Conservation (phyloP, 305 asterid species). For the Solanum aculeatissimum region DNA sequence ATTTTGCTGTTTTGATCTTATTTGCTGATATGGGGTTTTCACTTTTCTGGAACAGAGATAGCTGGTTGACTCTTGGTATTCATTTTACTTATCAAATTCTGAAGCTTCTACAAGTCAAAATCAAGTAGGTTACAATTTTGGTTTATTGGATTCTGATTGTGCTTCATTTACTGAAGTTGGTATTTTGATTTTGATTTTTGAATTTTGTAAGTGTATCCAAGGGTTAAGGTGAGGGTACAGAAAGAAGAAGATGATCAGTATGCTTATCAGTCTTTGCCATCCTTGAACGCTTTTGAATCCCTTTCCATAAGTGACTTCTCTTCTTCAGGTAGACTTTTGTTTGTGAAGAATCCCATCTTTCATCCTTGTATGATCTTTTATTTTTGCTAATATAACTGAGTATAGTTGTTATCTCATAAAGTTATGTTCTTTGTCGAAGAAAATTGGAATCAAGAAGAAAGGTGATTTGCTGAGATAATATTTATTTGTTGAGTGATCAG, state of each 20-base stretch:
- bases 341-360: background rate
- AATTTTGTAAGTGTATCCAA: conserved; percentile 44
- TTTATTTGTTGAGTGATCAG: background rate
- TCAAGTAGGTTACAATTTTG: conserved; percentile 1
- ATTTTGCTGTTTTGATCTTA: background rate
- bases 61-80: background rate
- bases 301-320: conserved; percentile 27
- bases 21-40: background rate
- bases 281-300: conserved; percentile 53
- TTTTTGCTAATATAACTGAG: background rate
- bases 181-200: background rate
- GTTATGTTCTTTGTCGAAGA: background rate
- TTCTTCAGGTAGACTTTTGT: conserved; percentile 27
- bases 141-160: background rate
- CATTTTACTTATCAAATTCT: background rate
- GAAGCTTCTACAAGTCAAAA: conserved; percentile 13
- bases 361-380: background rate
- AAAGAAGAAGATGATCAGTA: conserved; percentile 46
- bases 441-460: background rate
- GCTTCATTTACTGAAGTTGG: conserved; percentile 9
- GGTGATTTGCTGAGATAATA: background rate
- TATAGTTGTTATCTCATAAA: background rate
- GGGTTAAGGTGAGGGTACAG: conserved; percentile 49
- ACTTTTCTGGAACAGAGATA: background rate
- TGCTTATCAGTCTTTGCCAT: conserved; percentile 50